A percentile compares a stretch with the other conserved stretches of the same genome.
Evolutionary conservation across 257 asterid genomes (phyloP).

Genomic region (Buddleja alternifolia): DNA sequence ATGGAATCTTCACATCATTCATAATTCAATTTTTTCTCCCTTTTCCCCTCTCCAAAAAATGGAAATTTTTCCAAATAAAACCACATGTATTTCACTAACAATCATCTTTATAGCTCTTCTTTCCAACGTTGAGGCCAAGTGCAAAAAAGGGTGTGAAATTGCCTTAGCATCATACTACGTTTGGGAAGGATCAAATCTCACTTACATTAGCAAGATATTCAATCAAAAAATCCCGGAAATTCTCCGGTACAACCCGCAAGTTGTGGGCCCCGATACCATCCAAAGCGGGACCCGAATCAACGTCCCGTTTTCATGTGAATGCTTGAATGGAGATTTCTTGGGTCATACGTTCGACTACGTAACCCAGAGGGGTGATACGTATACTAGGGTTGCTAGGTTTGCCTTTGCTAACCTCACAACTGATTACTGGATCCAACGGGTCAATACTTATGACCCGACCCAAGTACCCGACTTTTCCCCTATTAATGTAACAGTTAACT

Average conservation of each 20-base stretch:
- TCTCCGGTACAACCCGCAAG: constrained; percentile 46
- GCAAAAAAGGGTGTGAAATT: constrained; percentile 60
- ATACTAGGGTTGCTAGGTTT: constrained; percentile 45
- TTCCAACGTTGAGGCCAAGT: constrained; percentile 47
- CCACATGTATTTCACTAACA: constrained; percentile 3
- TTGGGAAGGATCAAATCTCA: constrained; percentile 61
- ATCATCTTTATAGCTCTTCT: constrained; percentile 18
- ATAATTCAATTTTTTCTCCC: constrained; percentile 16
- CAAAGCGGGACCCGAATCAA: constrained; percentile 46
- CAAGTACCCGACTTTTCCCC: constrained; percentile 46
- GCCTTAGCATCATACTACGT: constrained; percentile 77
- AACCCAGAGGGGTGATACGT: constrained; percentile 64
- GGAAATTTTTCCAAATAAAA: constrained; percentile 32
- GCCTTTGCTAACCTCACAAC: constrained; percentile 68
- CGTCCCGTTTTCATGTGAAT: constrained; percentile 76
- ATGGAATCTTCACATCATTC: constrained; percentile 42
- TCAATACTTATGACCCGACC: constrained; percentile 58
- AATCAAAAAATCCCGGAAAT: constrained; percentile 40
- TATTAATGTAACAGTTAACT: constrained; percentile 75
- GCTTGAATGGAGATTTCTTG: constrained; percentile 75
- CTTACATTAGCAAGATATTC: constrained; percentile 61
- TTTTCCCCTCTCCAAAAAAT: constrained; percentile 28
- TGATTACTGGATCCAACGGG: constrained; percentile 64
- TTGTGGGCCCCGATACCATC: constrained; percentile 42
- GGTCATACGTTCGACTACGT: constrained; percentile 66